A percentile compares a stretch with the other conserved stretches of the same genome.
These are phyloP conservation scores for Lupinus albus DNA, from an alignment of 306 rosid genomes.

Conservation along the genomic window DNA sequence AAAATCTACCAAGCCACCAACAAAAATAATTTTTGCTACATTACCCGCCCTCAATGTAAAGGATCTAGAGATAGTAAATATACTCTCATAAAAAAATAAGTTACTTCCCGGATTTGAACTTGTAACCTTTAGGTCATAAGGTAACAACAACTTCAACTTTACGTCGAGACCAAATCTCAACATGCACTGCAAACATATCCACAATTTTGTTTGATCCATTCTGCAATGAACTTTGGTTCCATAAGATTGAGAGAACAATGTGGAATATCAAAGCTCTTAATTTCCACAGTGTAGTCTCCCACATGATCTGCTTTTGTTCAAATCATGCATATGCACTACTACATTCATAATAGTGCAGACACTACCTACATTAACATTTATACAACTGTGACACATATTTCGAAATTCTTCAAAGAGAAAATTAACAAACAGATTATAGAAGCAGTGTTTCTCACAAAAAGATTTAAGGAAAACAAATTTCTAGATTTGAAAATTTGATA, in stretches of 20 bases:
- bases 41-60: no score
- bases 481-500: background rate
- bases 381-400: background rate
- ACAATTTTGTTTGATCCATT: background rate
- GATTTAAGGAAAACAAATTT: no score
- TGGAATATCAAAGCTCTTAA: conserved; percentile 7
- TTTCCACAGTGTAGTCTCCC: conserved; percentile 2
- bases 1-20: conserved; percentile 21
- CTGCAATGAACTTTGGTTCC: background rate
- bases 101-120: no score
- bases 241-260: conserved; percentile 23
- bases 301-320: background rate
- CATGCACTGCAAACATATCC: conserved; percentile 17
- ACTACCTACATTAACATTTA: background rate
- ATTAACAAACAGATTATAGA: background rate
- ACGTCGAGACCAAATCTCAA: background rate
- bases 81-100: no score
- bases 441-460: no score
- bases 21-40: no score
- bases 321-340: conserved; percentile 21
- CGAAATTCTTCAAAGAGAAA: background rate
- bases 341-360: background rate
- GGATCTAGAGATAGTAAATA: no score
- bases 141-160: no score
- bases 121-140: no score